phyloP scores from a whole-genome alignment of 768 basidiomycete genomes.

The Rhizopogon rudus region DNA sequence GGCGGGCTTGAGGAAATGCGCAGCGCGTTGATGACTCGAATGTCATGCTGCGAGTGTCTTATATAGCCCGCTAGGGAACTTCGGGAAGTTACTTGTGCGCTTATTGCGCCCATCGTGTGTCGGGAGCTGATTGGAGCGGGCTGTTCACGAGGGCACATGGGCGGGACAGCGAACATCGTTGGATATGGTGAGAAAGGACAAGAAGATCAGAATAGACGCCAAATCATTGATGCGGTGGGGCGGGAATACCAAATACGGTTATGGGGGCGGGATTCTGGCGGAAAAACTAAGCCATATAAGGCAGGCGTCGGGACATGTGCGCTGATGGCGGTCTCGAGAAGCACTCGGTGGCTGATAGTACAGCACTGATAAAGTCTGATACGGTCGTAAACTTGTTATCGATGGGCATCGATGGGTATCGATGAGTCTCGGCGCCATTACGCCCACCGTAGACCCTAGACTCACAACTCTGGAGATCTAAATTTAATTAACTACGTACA shows the following conservation, averaged over 20 bases:
- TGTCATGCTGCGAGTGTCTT: conserved; percentile 14
- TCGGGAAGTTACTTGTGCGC: conserved; percentile 17
- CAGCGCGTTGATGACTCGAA: conserved; percentile 18
- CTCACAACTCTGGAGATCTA: not conserved
- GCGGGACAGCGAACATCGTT: conserved; percentile 24
- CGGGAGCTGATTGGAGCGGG: conserved; percentile 11
- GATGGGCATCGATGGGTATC: not conserved
- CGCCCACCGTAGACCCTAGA: not conserved
- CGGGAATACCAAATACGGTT: conserved; percentile 14
- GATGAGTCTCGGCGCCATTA: not conserved
- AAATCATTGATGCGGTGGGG: conserved; percentile 7
- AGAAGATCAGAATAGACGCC: conserved; percentile 1
- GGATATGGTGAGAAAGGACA: conserved; percentile 11
- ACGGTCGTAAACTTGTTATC: not conserved
- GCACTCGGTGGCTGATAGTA: not conserved
- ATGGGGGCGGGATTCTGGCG: conserved; percentile 15
- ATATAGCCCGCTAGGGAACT: conserved; percentile 16
- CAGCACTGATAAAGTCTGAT: no score
- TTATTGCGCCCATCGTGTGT: not conserved
- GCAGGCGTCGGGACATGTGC: conserved; percentile 17
- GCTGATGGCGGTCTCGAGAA: conserved; percentile 15
- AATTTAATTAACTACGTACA: no score
- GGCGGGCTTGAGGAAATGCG: not conserved
- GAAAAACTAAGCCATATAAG: conserved; percentile 5
- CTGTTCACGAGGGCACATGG: conserved; percentile 7